Evolutionary conservation across 106 monocot species (phyloP), one percentile per base, ranked within the genome.

Genomic region (Amphibolis antarctica): DNA sequence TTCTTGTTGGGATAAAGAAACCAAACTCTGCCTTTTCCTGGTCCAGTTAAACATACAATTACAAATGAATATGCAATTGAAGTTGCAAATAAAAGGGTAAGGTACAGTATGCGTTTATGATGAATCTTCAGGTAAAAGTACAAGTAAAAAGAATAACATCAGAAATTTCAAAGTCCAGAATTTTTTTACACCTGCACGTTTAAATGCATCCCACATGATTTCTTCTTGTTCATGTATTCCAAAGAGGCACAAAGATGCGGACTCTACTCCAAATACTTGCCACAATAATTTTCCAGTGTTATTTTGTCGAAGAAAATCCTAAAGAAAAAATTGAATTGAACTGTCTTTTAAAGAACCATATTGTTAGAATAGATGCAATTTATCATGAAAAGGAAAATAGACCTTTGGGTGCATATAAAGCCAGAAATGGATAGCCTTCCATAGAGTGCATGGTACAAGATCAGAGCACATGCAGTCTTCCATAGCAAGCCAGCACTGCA

Each of bases 331-430:
- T 21, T 63, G 29, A 58, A 58, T 58, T 28, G 26, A 58, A 23
- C 31, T 11, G 22, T 21, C 43, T 42, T 19, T 61, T 1, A 21
- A 20, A 20, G 28, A 61, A 14, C 29, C 9, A 61, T 42, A 60
- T 6, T 42, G 6, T 29, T 28, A 29, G 14, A 27, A 46, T 17
- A 58, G 43, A 11, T 48, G 45, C 31, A 28, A 46, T 28, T 3
- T 49, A 22, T 44, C 7, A 9, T 0, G 48, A 18, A n/a, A 43
- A 42, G 24, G 51, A 21, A 50, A 48, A 22, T 52, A 46, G 13
- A 96, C 96, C 96, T 96, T 96, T 58, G 96, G 96, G 76, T 96
- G 96, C 90, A 96, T 96, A 61, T 96, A 96, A 15, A 96, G 42
- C 96, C 96, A 96, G 76, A 96, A 96, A 44, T 62, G 82, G 44